A percentile compares a stretch with the other conserved stretches of the same genome.
phyloP scores from a whole-genome alignment of 805 yeast species.

The Saccharomycodes ludwigii region DNA sequence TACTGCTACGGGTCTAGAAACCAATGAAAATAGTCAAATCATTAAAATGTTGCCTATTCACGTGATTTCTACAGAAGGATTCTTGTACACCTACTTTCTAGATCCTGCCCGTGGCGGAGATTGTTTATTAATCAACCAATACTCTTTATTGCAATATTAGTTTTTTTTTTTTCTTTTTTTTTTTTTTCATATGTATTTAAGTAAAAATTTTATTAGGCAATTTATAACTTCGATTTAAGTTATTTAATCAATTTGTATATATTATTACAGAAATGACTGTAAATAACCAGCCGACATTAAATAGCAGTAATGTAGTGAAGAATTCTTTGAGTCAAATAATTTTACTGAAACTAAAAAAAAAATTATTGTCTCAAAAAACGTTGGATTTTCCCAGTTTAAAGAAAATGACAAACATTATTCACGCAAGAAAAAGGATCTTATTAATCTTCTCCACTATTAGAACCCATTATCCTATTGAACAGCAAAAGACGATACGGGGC shows the following conservation, averaged over 20 bases:
- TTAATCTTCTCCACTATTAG: constrained; percentile 6
- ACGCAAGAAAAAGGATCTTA: not conserved
- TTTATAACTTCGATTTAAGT: not conserved
- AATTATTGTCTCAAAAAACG: no score
- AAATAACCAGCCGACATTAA: not conserved
- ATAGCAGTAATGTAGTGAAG: not conserved
- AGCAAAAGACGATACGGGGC: constrained; percentile 6
- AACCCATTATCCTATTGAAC: constrained; percentile 6
- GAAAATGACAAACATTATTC: not conserved
- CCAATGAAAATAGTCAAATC: not conserved
- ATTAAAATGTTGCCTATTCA: constrained; percentile 32
- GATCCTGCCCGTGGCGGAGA: constrained; percentile 91
- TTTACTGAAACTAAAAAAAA: not conserved
- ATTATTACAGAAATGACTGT: not conserved
- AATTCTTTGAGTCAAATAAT: not conserved
- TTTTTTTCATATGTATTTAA: not conserved
- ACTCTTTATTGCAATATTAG: constrained; percentile 29
- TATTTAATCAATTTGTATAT: not conserved
- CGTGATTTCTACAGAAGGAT: constrained; percentile 75
- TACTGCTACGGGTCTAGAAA: constrained; percentile 5
- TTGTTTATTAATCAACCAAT: constrained; percentile 67
- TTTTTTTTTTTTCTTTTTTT: constrained; percentile 3
- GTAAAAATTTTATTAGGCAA: not conserved
- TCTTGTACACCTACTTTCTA: constrained; percentile 65
- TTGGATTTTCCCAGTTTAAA: no score